Percentiles rank a stretch among this genome's conserved stretches.
Evolutionary conservation across 305 asterid genomes (phyloP).

Genomic region (Ajuga reptans): DNA sequence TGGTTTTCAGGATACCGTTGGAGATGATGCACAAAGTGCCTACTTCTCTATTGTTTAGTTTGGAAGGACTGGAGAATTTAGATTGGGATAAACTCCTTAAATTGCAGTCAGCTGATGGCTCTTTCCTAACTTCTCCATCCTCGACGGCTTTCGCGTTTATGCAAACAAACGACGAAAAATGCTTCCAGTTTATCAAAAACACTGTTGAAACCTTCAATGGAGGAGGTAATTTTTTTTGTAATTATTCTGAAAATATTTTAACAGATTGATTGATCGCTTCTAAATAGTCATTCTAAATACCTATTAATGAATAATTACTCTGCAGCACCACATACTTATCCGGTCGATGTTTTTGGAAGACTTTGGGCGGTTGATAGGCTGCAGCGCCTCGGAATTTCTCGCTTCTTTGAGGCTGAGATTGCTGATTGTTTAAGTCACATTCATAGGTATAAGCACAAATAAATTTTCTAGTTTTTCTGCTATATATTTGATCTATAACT

Average conservation of each 20-base stretch:
- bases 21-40: constrained; percentile 32
- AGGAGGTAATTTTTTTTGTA: too few relatives aligned
- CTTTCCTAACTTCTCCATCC: constrained; percentile 32
- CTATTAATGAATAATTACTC: neutral
- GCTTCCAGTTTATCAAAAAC: constrained; percentile 23
- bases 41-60: constrained; percentile 25
- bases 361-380: constrained; percentile 18
- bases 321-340: constrained; percentile 18
- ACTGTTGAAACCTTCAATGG: too few relatives aligned
- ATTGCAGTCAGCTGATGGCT: constrained; percentile 25
- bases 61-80: constrained; percentile 22
- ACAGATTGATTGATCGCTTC: too few relatives aligned
- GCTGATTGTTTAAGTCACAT: neutral
- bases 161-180: constrained; percentile 29
- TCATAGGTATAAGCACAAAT: neutral
- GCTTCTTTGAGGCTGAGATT: constrained; percentile 7
- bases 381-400: constrained; percentile 13
- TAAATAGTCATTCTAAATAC: neutral
- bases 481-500: too few relatives aligned
- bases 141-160: constrained; percentile 34
- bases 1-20: constrained; percentile 41
- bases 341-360: constrained; percentile 17
- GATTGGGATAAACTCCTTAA: constrained; percentile 33
- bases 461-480: too few relatives aligned
- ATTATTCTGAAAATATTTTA: too few relatives aligned